Evolutionary conservation across 2,329 filamentous ascomycete genomes (phyloP), one percentile per base, ranked within the genome.

Genomic region (Botrytis aclada): DNA sequence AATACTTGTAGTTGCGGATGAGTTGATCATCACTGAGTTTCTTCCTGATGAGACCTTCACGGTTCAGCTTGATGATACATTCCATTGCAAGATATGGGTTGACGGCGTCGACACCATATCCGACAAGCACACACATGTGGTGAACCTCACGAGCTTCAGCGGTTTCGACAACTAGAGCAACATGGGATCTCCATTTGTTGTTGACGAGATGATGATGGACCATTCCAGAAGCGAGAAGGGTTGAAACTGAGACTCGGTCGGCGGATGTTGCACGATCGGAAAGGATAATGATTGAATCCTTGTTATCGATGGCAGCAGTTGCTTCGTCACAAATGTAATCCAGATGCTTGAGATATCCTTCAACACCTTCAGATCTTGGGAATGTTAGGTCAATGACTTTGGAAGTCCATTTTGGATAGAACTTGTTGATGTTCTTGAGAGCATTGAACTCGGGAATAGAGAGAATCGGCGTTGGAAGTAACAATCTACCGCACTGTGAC

Each of bases 61-160:
- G 92, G 85, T 97, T 94, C 83, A 98, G 92, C 90, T 98, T 98
- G 78, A 98, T 85, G 79, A 98, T 97, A 81, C 95, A 98, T 85
- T 98, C 95, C 85, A 98, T 93, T 25, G 95, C 93, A 67, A 98
- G 90, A 83, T 98, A 98, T 32, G 95, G 95, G 86, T 96, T 97
- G 81, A 98, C 90, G 66, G 92, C 95, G 84, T 98, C 95, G 72
- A 92, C 94, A 85, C 95, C 95, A 80, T 98, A 98, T 71, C 95
- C 95, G 74, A 98, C 89, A 61, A 98, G 88, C n/a, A 98, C 95
- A 85, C 94, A 97, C 94, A 98, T 97, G 84, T 98, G 95, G 83
- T 98, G 95, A 12, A 98, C 95, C 83, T 98, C 95, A 84, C 95
- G 93, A 78, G 95, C 95, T 83, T 98, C 95, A 63, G 92, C 95